Percentiles rank a stretch among this genome's conserved stretches.
Conservation (phyloP, 139 green algal genomes). For the Raphidocelis subcapitata region DNA sequence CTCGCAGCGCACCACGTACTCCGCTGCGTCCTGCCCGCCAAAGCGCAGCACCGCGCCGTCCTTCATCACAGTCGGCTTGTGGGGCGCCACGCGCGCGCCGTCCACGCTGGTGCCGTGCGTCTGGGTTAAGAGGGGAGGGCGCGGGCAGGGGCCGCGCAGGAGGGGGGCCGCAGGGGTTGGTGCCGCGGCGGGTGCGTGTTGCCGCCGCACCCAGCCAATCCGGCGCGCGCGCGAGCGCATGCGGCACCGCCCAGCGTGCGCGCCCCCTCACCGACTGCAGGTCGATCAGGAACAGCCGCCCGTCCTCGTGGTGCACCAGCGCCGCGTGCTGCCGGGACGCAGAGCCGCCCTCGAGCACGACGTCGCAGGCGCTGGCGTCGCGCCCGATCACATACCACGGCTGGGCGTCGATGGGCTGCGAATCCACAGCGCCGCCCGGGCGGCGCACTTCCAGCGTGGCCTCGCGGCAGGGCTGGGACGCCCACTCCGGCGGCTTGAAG, state of each 20-base stretch:
- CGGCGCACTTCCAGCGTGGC: neutral
- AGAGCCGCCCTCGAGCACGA: neutral
- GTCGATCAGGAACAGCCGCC: constrained; percentile 72
- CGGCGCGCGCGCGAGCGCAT: neutral
- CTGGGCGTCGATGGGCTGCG: neutral
- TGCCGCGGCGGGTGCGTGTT: neutral
- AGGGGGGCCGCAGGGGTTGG: neutral
- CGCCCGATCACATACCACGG: neutral
- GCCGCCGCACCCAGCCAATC: neutral
- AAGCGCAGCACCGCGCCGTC: constrained; percentile 34
- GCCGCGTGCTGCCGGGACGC: no score
- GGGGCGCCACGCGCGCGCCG: constrained; percentile 20
- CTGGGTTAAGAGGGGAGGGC: constrained; percentile 24
- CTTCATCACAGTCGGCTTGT: constrained; percentile 58
- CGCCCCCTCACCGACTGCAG: constrained; percentile 48
- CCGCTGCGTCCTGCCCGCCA: neutral
- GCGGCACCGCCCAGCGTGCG: no score
- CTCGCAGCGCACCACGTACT: no score
- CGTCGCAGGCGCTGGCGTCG: neutral
- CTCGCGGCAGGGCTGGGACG: neutral
- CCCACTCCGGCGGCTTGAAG: neutral
- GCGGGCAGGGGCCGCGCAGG: neutral
- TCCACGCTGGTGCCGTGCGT: constrained; percentile 54
- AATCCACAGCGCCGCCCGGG: neutral
- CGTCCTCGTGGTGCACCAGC: constrained; percentile 35